phyloP scores from a whole-genome alignment of 2,329 filamentous ascomycete species.

The Fusarium coicis region DNA sequence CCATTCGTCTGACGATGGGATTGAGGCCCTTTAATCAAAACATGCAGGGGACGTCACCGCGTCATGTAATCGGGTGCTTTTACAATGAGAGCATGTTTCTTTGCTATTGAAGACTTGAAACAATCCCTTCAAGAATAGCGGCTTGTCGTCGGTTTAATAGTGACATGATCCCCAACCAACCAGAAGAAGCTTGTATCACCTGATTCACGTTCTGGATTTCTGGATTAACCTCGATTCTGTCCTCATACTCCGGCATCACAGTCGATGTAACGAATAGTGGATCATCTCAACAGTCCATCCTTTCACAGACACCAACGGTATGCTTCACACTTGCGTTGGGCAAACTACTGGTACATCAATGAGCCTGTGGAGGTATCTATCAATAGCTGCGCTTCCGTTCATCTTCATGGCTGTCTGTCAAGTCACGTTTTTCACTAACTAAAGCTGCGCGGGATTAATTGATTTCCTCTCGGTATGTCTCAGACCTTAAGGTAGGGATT shows the following conservation, averaged over 20 bases:
- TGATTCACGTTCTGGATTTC: background rate
- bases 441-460: background rate
- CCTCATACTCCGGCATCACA: no score
- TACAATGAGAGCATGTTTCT: background rate
- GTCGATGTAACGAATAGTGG: background rate
- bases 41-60: slow-evolving; percentile 18
- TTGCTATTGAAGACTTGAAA: background rate
- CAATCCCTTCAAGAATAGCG: background rate
- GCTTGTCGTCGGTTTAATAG: background rate
- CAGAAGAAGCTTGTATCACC: background rate
- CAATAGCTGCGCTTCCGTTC: background rate
- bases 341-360: background rate
- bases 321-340: no score
- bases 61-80: slow-evolving; percentile 1
- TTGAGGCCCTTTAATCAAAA: slow-evolving; percentile 42
- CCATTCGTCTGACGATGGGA: slow-evolving; percentile 29
- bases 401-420: background rate
- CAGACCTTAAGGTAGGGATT: background rate
- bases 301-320: no score
- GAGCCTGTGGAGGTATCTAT: no score
- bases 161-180: background rate
- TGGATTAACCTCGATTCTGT: no score
- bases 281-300: no score
- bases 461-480: background rate
- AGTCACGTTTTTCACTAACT: background rate